Percentiles rank a stretch among this genome's conserved stretches.
phyloP scores from a whole-genome alignment of 2,329 filamentous ascomycete species.

The Capronia americana region DNA sequence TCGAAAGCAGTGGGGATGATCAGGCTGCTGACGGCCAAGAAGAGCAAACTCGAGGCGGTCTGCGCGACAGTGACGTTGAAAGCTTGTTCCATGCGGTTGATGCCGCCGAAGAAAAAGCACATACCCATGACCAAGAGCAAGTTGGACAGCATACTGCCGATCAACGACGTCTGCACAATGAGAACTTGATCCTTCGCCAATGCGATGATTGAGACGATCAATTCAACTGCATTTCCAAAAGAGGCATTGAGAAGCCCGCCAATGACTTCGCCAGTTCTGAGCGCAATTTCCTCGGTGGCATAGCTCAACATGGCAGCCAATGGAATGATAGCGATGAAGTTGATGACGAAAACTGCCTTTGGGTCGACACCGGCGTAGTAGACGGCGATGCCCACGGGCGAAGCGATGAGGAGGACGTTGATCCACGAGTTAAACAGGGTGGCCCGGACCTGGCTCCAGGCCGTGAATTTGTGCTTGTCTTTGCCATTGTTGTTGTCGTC shows the following conservation, averaged over 20 bases:
- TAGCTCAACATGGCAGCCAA: constrained; percentile 85
- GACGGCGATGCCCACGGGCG: constrained; percentile 55
- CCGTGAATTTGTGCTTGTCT: constrained; percentile 55
- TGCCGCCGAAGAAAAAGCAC: constrained; percentile 87
- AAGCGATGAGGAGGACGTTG: constrained; percentile 76
- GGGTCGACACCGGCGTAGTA: constrained; percentile 67
- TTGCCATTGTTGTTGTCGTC: constrained; percentile 38
- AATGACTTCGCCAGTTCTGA: constrained; percentile 78
- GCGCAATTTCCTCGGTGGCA: constrained; percentile 87
- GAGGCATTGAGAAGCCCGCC: constrained; percentile 89
- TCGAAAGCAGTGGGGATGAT: constrained; percentile 92
- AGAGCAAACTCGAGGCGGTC: constrained; percentile 80
- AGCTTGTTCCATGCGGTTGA: constrained; percentile 79
- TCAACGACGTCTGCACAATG: constrained; percentile 90
- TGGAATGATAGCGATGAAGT: constrained; percentile 92
- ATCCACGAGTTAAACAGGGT: constrained; percentile 85
- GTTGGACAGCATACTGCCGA: constrained; percentile 91
- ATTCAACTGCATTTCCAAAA: constrained; percentile 88
- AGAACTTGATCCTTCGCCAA: constrained; percentile 74
- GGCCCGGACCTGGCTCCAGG: constrained; percentile 71
- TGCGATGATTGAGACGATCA: constrained; percentile 88
- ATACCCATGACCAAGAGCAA: constrained; percentile 86
- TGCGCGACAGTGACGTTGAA: constrained; percentile 95
- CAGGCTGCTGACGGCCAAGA: constrained; percentile 77
- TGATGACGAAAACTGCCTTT: constrained; percentile 79